Percentiles rank a stretch among this genome's conserved stretches.
Evolutionary conservation across 305 asterid genomes (phyloP).

Genomic region (Coffea humblotiana): DNA sequence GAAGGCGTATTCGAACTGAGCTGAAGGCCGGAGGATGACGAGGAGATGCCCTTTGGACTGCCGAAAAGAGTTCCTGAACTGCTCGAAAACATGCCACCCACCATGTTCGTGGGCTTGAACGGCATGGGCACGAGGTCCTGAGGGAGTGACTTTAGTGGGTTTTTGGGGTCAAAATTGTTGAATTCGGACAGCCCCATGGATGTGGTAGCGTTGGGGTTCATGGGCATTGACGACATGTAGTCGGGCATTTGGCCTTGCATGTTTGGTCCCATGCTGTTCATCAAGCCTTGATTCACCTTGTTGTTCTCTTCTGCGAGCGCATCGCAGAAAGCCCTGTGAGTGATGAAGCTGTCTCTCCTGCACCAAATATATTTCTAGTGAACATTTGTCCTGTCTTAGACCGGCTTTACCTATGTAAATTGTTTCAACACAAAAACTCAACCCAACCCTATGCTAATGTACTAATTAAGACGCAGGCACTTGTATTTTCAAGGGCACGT

Average conservation of each 20-base stretch:
- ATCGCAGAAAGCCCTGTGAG: slow-evolving; percentile 88
- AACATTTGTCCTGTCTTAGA: not conserved
- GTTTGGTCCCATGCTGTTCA: slow-evolving; percentile 41
- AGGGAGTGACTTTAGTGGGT: slow-evolving; percentile 60
- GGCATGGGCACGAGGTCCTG: slow-evolving; percentile 67
- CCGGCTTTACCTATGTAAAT: not conserved
- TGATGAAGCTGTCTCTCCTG: slow-evolving; percentile 95
- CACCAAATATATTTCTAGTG: not conserved
- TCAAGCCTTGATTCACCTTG: slow-evolving; percentile 62
- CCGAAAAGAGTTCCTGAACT: slow-evolving; percentile 62
- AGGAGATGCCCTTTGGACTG: slow-evolving; percentile 51
- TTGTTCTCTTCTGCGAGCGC: slow-evolving; percentile 85
- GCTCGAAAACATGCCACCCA: slow-evolving; percentile 61
- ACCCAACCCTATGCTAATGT: not conserved
- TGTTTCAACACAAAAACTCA: not conserved
- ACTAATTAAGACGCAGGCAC: not conserved
- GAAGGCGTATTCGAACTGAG: slow-evolving; percentile 60
- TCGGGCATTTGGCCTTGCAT: slow-evolving; percentile 47
- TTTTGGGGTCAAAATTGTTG: slow-evolving; percentile 39
- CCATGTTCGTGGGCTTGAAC: slow-evolving; percentile 77
- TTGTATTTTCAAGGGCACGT: not conserved
- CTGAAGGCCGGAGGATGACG: slow-evolving; percentile 72
- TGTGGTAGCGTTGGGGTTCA: slow-evolving; percentile 27
- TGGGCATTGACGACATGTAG: slow-evolving; percentile 47
- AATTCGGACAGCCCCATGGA: slow-evolving; percentile 41